Evolutionary conservation across 23 red algal species (phyloP), one percentile per base, ranked within the genome.

Genomic region (Gracilaria gracilis): DNA sequence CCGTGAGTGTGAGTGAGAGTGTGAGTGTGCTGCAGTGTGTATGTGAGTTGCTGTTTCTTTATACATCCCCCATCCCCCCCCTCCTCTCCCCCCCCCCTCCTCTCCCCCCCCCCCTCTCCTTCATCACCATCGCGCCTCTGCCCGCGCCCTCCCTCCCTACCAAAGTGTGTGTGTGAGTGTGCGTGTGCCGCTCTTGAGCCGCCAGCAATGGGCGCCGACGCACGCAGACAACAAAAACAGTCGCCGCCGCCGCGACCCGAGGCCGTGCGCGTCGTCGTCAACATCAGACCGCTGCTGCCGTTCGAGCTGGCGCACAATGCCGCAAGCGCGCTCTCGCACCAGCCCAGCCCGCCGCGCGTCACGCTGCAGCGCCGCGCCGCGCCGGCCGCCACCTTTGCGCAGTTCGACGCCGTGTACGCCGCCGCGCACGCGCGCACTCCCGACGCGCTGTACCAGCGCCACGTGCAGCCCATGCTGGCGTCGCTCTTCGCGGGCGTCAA

Each of bases 401-500:
- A 77, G 28, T 92, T 92, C 71, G 80, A 83, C 71, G 89, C 78
- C 49, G 89, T 61, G n/a, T 84, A 84, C 79, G 27, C 39, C 21
- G 62, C 89, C 23, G 36, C 11, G 19, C 20, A 53, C 61, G 53
- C 73, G 19, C 9, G 34, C 25, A 48, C 28, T 24, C 89, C 88
- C 29, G 74, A 93, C 29, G 31, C 35, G 25, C 66, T 99, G 39
- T 99, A 96, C 83, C 77, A 82, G 20, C 17, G 15, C 19, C 84
- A 96, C 27, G 88, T 93, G 49, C 54, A 37, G 9, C 94, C 94
- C 11, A 85, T 96, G 28, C 83, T 99, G 37, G 74, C 71, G 44
- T 67, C 88, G 36, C 87, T 95, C 25, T 91, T 99, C 67, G 31
- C 57, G 6, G 97, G 97, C 65, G 81, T 95, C 69, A 99, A 99